Conservation (phyloP, 306 rosid genomes). For the Casuarina glauca region DNA sequence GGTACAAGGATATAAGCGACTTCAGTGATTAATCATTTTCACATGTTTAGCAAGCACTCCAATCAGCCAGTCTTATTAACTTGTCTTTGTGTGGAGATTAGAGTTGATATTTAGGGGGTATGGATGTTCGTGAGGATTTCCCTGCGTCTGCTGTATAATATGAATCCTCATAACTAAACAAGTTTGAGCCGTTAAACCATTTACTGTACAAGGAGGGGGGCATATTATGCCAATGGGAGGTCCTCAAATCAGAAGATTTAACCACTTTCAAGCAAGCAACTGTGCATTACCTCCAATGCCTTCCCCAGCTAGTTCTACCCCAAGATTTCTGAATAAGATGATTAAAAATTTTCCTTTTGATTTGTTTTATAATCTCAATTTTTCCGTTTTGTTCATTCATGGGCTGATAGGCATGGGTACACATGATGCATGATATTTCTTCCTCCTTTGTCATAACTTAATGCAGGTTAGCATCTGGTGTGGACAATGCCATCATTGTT, state of each 20-base stretch:
- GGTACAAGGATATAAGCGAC: background rate
- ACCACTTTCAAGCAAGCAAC: conserved; percentile 1
- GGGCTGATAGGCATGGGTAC: conserved; percentile 12
- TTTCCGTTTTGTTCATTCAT: background rate
- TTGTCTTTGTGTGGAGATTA: background rate
- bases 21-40: background rate
- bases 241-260: background rate
- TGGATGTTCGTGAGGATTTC: background rate
- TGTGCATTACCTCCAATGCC: background rate
- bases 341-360: background rate
- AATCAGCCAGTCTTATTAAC: background rate
- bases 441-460: conserved; percentile 16
- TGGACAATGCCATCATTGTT: conserved; percentile 61
- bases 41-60: background rate
- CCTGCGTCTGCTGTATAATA: background rate
- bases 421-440: conserved; percentile 10
- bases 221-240: background rate
- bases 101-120: background rate
- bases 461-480: conserved; percentile 72
- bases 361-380: background rate
- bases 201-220: background rate
- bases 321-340: background rate
- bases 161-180: background rate
- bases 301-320: background rate
- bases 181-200: background rate